Percentiles rank a stretch among this genome's conserved stretches.
These are phyloP conservation scores for Heimioporus retisporus DNA, from an alignment of 1,284 basidiomycete species.

Conservation along the genomic window DNA sequence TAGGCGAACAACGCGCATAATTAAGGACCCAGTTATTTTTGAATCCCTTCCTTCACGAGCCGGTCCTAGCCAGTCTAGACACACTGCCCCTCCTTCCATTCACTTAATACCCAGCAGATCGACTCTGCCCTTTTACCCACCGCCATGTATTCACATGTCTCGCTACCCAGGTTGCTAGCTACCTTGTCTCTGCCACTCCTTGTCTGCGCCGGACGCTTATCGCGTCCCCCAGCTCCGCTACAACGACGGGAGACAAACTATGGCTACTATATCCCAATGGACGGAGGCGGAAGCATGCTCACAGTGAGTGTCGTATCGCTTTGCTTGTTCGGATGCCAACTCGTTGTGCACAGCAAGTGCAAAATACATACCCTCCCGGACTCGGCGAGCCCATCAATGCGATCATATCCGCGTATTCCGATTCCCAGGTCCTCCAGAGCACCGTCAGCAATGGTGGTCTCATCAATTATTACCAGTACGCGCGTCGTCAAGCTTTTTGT, in stretches of 20 bases:
- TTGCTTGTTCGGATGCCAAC: not conserved
- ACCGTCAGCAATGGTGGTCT: constrained; percentile 76
- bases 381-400: constrained; percentile 93
- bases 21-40: not conserved
- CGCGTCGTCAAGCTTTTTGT: constrained; percentile 11
- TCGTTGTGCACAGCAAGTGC: constrained; percentile 55
- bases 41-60: not conserved
- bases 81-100: not conserved
- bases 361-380: constrained; percentile 75
- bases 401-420: constrained; percentile 88
- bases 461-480: constrained; percentile 81
- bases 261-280: constrained; percentile 58
- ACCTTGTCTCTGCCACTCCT: constrained; percentile 18
- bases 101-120: constrained; percentile 4
- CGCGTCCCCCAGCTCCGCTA: constrained; percentile 12
- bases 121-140: not conserved
- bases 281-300: constrained; percentile 57
- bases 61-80: not conserved
- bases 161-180: constrained; percentile 19
- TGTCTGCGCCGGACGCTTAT: constrained; percentile 10
- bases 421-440: constrained; percentile 76
- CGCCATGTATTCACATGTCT: constrained; percentile 18
- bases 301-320: constrained; percentile 49
- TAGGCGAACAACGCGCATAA: not conserved
- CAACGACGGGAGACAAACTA: constrained; percentile 34